Evolutionary conservation across 805 yeast species (phyloP).

Genomic region (Sugiyamaella mastotermitis): DNA sequence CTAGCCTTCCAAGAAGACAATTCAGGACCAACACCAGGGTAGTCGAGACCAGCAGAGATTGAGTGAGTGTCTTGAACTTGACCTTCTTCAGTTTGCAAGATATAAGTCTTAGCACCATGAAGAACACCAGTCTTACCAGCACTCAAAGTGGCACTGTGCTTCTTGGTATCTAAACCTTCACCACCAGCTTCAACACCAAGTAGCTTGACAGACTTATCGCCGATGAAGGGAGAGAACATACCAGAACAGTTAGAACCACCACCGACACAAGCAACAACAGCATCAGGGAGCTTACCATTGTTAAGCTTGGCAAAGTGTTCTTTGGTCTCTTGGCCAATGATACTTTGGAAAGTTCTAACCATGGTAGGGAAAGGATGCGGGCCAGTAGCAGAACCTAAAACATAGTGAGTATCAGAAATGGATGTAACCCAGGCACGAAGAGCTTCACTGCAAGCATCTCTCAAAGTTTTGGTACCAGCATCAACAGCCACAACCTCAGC

Average conservation of each 20-base stretch:
- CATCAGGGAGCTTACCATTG: constrained; percentile 81
- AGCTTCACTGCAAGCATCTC: constrained; percentile 98
- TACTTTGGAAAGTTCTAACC: constrained; percentile 97
- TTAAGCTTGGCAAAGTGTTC: constrained; percentile 78
- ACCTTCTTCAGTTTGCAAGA: constrained; percentile 86
- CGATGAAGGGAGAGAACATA: constrained; percentile 88
- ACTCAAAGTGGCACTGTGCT: constrained; percentile 92
- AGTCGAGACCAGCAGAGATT: constrained; percentile 96
- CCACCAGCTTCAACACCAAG: constrained; percentile 99
- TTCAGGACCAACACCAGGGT: constrained; percentile 99
- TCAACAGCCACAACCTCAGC: constrained; percentile 92
- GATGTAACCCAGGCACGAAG: constrained; percentile 93
- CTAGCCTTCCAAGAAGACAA: constrained; percentile 90
- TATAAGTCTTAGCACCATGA: constrained; percentile 95
- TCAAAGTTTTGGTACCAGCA: constrained; percentile 89
- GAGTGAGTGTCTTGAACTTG: constrained; percentile 98
- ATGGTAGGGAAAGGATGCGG: constrained; percentile 99
- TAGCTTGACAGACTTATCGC: constrained; percentile 68
- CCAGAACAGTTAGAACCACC: constrained; percentile 98
- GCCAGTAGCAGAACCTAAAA: constrained; percentile 97
- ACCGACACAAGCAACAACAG: constrained; percentile 97
- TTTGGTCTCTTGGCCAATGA: constrained; percentile 92
- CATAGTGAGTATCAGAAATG: constrained; percentile 80
- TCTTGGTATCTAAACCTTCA: constrained; percentile 83
- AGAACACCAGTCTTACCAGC: constrained; percentile 95